Evolutionary conservation across 2,329 filamentous ascomycete genomes (phyloP), one percentile per base, ranked within the genome.

Genomic region (Lasiodiplodia sp.): DNA sequence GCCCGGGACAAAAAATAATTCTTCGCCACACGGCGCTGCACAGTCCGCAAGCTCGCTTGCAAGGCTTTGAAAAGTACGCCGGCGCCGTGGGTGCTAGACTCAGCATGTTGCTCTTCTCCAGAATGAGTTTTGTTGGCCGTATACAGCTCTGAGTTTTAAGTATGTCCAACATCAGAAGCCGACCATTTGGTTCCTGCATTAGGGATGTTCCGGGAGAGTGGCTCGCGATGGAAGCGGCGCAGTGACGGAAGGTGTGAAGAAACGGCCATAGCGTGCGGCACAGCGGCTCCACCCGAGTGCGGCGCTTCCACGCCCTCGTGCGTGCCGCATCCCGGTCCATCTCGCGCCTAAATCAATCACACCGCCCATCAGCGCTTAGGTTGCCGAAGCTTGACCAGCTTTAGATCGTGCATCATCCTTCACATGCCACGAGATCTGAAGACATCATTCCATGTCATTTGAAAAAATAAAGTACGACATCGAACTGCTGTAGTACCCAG

Each of bases 281-380:
- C 55, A 57, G 34, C 55, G 55, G 55, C 55, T 37, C 55, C 37
- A 37, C 55, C 55, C 55, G 55, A 57, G 31, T 18, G 55, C 28
- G 18, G 18, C 16, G 31, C 10, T 10, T n/a, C 23, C 52, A 31
- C 18, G 28, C 52, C 8, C 25, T 28, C 52, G 10, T 21, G 52
- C 23, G 25, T 44, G 38, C 12, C 38, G 14, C 40, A 47, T 18
- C 40, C 40, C 16, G 18, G 18, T 10, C 40, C 18, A 44, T 44
- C 16, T 47, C 40, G 18, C 40, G 40, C 40, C 10, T n/a, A 21
- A n/a, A n/a, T 47, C 40, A 47, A 47, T 47, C 40, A 47, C 40
- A n/a, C 40, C 18, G 18, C 16, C n/a, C 40, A 47, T n/a, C 10
- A n/a, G 40, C 40, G 40, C 40, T 47, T n/a, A 47, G n/a, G 18